Evolutionary conservation across 2,329 filamentous ascomycete species (phyloP).

Genomic region (Pestalotiopsis sp.): DNA sequence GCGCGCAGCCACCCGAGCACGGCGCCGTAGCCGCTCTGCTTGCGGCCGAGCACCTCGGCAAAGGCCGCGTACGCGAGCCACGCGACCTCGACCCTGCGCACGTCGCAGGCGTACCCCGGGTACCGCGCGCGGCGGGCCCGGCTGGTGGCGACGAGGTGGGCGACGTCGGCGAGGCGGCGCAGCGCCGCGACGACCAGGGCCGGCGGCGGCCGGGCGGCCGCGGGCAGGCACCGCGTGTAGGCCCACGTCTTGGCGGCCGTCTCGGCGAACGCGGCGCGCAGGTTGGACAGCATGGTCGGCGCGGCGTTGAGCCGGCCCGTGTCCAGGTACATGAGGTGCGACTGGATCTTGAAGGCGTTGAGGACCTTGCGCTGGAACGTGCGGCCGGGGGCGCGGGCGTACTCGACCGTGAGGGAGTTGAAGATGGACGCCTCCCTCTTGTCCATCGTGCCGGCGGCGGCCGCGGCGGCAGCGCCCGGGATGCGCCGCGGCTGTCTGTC

Average conservation of each 20-base stretch:
- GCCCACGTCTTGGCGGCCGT: constrained; percentile 76
- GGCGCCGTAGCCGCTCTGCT: constrained; percentile 69
- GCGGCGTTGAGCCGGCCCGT: constrained; percentile 71
- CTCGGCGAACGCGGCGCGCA: constrained; percentile 75
- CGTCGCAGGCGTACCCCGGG: constrained; percentile 57
- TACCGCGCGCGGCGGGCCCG: constrained; percentile 46
- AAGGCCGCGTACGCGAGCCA: constrained; percentile 75
- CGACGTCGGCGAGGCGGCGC: constrained; percentile 65
- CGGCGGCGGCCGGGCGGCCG: constrained; percentile 55
- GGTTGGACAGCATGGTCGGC: constrained; percentile 70
- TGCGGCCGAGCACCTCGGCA: constrained; percentile 63
- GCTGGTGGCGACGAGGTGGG: constrained; percentile 65
- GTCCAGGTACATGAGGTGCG: constrained; percentile 83
- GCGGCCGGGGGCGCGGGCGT: constrained; percentile 70
- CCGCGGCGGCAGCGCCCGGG: neutral
- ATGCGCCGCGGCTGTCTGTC: constrained; percentile 44
- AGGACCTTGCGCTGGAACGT: constrained; percentile 81
- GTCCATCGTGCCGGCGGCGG: too few species aligned
- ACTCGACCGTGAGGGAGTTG: constrained; percentile 80
- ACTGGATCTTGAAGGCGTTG: constrained; percentile 79
- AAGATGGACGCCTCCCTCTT: constrained; percentile 48
- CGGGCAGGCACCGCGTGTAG: constrained; percentile 61
- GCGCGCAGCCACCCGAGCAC: constrained; percentile 70
- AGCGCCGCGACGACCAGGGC: constrained; percentile 70
- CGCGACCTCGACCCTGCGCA: constrained; percentile 61